These are phyloP conservation scores for Cordyceps pruinosa DNA, from an alignment of 2,329 filamentous ascomycete genomes.

Conservation along the genomic window DNA sequence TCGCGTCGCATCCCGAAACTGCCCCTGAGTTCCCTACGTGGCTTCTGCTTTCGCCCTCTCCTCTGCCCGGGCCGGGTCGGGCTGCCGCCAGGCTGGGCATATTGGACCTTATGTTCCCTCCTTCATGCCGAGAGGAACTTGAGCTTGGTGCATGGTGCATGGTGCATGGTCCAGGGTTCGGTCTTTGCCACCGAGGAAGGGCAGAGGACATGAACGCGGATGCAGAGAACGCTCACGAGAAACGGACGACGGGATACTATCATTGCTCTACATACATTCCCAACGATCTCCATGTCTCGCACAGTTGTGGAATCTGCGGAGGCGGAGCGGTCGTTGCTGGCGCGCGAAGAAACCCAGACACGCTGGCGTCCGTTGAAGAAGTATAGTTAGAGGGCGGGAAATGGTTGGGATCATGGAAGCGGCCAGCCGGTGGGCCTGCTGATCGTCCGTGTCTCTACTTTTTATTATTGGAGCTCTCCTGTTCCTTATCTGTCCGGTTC, in stretches of 20 bases:
- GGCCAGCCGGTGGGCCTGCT: background rate
- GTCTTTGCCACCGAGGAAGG: too few relatives aligned
- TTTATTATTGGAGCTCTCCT: background rate
- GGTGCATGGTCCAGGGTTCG: too few relatives aligned
- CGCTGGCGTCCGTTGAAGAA: background rate
- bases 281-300: background rate
- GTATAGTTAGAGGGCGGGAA: background rate
- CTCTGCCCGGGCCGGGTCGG: too few relatives aligned
- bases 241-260: background rate
- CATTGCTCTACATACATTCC: too few relatives aligned
- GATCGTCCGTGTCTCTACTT: constrained; percentile 2
- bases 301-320: background rate
- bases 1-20: background rate
- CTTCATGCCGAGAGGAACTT: too few relatives aligned
- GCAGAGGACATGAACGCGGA: too few relatives aligned
- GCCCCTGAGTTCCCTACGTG: background rate
- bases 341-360: background rate
- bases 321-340: background rate
- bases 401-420: background rate
- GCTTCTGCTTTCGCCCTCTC: background rate
- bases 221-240: too few relatives aligned
- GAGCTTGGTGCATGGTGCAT: too few relatives aligned
- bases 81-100: background rate
- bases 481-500: background rate
- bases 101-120: too few relatives aligned